Evolutionary conservation across 148 eudicot genomes (phyloP), one percentile per base, ranked within the genome.

Genomic region (Spergularia marina): DNA sequence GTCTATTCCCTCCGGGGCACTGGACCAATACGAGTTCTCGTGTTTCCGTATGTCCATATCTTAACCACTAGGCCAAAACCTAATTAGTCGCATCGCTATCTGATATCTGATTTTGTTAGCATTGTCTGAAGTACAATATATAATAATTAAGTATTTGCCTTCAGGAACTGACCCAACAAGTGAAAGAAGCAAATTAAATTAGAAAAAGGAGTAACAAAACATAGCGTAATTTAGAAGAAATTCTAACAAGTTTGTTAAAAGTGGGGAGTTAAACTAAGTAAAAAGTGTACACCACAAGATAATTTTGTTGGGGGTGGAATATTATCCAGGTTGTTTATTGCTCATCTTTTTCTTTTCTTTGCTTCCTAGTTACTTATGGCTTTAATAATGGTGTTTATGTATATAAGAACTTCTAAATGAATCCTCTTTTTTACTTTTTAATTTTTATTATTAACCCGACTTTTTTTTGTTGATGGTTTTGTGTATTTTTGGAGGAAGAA

Each of bases 321-420:
- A 69, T 52, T 53, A 30, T 52, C 61, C 39, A 74, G 44, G 59
- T 52, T 58, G 64, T 76, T 49, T 67, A 47, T 76, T 58, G 52
- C 39, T 59, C 20, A 4, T 53, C 36, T 30, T 30, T 30, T 30
- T 30, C 36, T 30, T 30, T 30, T 30, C 36, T 70, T 70, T 77
- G 74, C 79, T 77, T 77, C 51, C 30, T 70, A 52, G 61, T 70
- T 77, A 77, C 79, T 70, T 77, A 69, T 69, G 74, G 17, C 67
- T 59, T 76, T 69, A 58, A 68, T 68, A 68, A 58, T 68, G 13
- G 13, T 52, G 18, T 52, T 44, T 44, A 44, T 44, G 49, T 44
- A 44, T 53, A 20, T 16, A 39, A 65, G 69, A 65, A 16, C 34
- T 34, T 13, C 49, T 21, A 4, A 13, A 3, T 44, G 49, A 44